These are phyloP conservation scores for Tricholoma terreum DNA, from an alignment of 768 basidiomycete species.

Conservation along the genomic window DNA sequence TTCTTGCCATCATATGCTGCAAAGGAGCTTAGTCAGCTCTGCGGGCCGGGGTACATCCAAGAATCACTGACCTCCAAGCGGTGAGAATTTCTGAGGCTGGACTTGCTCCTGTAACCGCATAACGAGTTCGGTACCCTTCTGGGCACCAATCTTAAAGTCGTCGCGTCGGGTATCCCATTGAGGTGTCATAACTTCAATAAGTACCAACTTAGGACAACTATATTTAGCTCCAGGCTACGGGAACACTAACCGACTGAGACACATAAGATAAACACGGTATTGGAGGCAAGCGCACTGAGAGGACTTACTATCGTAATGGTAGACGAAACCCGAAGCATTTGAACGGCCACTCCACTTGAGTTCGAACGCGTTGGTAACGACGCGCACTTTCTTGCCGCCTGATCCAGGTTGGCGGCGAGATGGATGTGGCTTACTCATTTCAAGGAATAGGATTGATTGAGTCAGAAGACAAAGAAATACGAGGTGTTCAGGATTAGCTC, in stretches of 20 bases:
- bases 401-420: conserved; percentile 8
- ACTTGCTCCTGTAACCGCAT: conserved; percentile 26
- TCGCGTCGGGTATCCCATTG: conserved; percentile 16
- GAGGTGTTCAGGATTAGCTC: not conserved
- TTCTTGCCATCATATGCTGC: conserved; percentile 34
- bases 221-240: not conserved
- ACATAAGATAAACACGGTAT: not conserved
- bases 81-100: conserved; percentile 21
- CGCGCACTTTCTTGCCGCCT: conserved; percentile 7
- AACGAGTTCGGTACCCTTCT: conserved; percentile 28
- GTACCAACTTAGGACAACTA: not conserved
- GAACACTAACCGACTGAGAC: conserved; percentile 10
- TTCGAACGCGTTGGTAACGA: conserved; percentile 20
- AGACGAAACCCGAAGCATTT: conserved; percentile 10
- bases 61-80: conserved; percentile 21
- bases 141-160: conserved; percentile 20
- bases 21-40: not conserved
- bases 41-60: not conserved
- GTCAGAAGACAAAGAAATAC: not conserved
- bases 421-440: not conserved
- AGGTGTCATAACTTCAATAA: conserved; percentile 19
- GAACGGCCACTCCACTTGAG: conserved; percentile 14
- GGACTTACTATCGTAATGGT: conserved; percentile 25
- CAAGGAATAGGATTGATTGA: not conserved
- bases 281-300: not conserved